A percentile compares a stretch with the other conserved stretches of the same genome.
These are phyloP conservation scores for Spathaspora jeffriesii DNA, from an alignment of 1,139 yeast species.

Conservation along the genomic window DNA sequence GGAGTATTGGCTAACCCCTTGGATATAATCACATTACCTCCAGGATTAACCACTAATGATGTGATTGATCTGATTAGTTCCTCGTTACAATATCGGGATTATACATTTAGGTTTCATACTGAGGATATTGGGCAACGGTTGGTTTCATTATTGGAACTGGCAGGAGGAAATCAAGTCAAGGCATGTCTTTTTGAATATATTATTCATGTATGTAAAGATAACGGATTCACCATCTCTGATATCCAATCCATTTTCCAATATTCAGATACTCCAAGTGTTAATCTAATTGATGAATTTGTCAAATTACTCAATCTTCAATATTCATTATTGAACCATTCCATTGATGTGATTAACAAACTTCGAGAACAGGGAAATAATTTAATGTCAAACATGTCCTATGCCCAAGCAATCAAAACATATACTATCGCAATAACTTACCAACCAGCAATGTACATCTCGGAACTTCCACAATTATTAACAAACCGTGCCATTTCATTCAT, in stretches of 20 bases:
- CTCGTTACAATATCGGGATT: neutral
- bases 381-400: constrained; percentile 37
- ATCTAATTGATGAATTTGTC: neutral
- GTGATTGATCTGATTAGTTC: neutral
- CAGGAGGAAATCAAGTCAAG: too few species aligned
- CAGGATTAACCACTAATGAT: neutral
- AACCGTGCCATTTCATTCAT: constrained; percentile 46
- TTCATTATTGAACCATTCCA: neutral
- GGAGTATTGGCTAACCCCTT: neutral
- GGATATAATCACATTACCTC: neutral
- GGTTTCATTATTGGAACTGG: neutral
- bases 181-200: neutral
- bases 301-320: neutral
- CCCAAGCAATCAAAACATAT: constrained; percentile 43
- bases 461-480: constrained; percentile 36
- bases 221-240: neutral
- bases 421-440: constrained; percentile 35
- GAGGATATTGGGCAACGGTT: neutral
- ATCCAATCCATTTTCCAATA: neutral
- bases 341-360: constrained; percentile 16
- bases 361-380: constrained; percentile 46
- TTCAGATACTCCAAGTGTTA: neutral
- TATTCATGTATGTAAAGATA: neutral
- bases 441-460: constrained; percentile 10
- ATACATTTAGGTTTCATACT: neutral